phyloP scores from a whole-genome alignment of 768 basidiomycete genomes.

The Lentinula detonsa region DNA sequence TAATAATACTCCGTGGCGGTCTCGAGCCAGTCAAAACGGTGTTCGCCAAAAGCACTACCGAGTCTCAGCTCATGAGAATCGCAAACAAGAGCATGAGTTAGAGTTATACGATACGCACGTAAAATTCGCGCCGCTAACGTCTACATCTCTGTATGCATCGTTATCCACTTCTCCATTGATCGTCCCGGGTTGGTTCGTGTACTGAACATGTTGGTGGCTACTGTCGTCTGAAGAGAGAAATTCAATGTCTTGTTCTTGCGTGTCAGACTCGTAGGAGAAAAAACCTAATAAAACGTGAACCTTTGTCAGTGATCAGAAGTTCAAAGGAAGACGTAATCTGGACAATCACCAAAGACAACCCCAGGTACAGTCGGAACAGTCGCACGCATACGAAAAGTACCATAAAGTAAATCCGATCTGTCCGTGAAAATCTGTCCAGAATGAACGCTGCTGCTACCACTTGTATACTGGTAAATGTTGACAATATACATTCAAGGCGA shows the following conservation, averaged over 20 bases:
- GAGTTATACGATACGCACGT: constrained; percentile 4
- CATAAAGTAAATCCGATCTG: constrained; percentile 9
- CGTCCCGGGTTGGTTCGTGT: constrained; percentile 12
- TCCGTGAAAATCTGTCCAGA: constrained; percentile 13
- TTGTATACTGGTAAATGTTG: neutral
- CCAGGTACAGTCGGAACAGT: constrained; percentile 12
- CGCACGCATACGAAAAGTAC: constrained; percentile 13
- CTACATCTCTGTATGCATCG: constrained; percentile 9
- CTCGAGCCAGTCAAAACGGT: constrained; percentile 13
- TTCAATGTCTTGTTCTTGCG: constrained; percentile 15
- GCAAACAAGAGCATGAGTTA: neutral
- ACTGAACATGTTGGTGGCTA: constrained; percentile 11
- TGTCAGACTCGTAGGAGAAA: constrained; percentile 10
- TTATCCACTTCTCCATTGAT: constrained; percentile 5
- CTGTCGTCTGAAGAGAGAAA: constrained; percentile 10
- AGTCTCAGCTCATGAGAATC: neutral
- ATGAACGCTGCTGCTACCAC: constrained; percentile 6
- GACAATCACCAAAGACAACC: constrained; percentile 10
- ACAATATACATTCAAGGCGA: neutral
- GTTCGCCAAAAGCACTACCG: constrained; percentile 11
- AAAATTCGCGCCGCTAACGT: constrained; percentile 11
- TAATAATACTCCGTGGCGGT: constrained; percentile 9
- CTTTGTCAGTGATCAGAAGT: neutral
- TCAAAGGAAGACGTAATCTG: neutral
- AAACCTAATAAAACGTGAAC: constrained; percentile 5